These are phyloP conservation scores for Amanita jacksonii DNA, from an alignment of 768 basidiomycete species.

Conservation along the genomic window DNA sequence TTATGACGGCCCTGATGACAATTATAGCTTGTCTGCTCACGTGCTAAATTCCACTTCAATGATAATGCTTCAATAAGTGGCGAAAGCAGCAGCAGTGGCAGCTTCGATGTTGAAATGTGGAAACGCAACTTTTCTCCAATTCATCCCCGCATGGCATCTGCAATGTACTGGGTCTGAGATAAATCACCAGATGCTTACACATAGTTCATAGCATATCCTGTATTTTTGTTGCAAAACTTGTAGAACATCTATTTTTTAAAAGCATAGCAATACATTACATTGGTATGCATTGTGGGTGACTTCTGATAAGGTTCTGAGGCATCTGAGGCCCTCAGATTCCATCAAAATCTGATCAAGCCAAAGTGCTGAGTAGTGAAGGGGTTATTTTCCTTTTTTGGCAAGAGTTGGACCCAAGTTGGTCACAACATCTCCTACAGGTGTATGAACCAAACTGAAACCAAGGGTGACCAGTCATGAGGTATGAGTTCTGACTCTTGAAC, in stretches of 20 bases:
- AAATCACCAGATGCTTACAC: no score
- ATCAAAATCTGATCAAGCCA: no score
- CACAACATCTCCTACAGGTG: background rate
- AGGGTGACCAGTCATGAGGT: background rate
- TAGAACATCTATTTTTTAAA: no score
- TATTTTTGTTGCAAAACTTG: no score
- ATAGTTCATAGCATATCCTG: no score
- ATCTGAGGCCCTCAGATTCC: no score
- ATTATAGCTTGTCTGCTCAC: slow-evolving; percentile 13
- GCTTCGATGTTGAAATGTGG: slow-evolving; percentile 2
- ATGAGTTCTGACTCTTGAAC: background rate
- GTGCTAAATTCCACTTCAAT: slow-evolving; percentile 11
- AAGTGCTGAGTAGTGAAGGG: no score
- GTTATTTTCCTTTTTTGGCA: no score
- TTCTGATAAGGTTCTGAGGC: no score
- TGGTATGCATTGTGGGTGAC: no score
- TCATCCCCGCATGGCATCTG: background rate
- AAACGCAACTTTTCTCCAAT: slow-evolving; percentile 1
- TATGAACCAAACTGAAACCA: background rate
- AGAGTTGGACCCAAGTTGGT: no score
- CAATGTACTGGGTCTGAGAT: slow-evolving; percentile 6
- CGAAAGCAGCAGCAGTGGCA: background rate
- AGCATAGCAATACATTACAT: no score
- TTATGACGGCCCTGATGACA: background rate
- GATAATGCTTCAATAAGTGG: slow-evolving; percentile 5